These are phyloP conservation scores for Gracilaria vermiculophylla DNA, from an alignment of 23 red algal genomes.

Conservation along the genomic window DNA sequence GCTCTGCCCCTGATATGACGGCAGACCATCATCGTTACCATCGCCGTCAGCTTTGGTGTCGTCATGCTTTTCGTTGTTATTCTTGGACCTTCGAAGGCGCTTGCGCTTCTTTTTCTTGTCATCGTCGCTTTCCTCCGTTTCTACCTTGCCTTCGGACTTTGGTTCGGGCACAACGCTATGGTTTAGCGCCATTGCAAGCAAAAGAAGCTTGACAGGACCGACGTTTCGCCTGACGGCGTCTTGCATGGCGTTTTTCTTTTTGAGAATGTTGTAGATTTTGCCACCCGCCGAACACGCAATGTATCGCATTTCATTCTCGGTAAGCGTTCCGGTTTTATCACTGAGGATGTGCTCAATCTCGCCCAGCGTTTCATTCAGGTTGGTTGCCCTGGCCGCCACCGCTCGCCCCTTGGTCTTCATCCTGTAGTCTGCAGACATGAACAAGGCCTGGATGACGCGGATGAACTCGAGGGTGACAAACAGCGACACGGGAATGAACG, in stretches of 20 bases:
- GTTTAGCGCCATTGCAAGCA: slow-evolving; percentile 86
- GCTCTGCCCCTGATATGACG: slow-evolving; percentile 86
- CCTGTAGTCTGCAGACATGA: slow-evolving; percentile 78
- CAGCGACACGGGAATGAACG: slow-evolving; percentile 85
- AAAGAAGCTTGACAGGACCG: slow-evolving; percentile 36
- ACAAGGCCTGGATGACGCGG: slow-evolving; percentile 82
- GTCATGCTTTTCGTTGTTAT: not conserved
- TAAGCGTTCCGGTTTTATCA: slow-evolving; percentile 94
- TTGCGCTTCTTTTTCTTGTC: slow-evolving; percentile 27
- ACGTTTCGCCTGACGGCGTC: slow-evolving; percentile 51
- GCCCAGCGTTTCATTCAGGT: slow-evolving; percentile 86
- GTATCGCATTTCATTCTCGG: slow-evolving; percentile 89
- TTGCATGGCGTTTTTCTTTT: slow-evolving; percentile 54
- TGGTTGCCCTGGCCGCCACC: slow-evolving; percentile 69
- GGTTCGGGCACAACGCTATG: slow-evolving; percentile 89
- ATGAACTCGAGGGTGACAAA: slow-evolving; percentile 90
- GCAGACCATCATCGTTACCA: slow-evolving; percentile 19
- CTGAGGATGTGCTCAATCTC: slow-evolving; percentile 78
- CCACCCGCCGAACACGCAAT: slow-evolving; percentile 77
- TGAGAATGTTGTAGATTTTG: slow-evolving; percentile 68
- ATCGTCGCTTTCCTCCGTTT: slow-evolving; percentile 4
- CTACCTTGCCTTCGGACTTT: slow-evolving; percentile 21
- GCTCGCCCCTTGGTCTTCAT: slow-evolving; percentile 64
- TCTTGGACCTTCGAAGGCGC: not conserved
- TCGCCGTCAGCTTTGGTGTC: not conserved